Evolutionary conservation across 331 rosid genomes (phyloP), one percentile per base, ranked within the genome.

Genomic region (Saraca asoca): DNA sequence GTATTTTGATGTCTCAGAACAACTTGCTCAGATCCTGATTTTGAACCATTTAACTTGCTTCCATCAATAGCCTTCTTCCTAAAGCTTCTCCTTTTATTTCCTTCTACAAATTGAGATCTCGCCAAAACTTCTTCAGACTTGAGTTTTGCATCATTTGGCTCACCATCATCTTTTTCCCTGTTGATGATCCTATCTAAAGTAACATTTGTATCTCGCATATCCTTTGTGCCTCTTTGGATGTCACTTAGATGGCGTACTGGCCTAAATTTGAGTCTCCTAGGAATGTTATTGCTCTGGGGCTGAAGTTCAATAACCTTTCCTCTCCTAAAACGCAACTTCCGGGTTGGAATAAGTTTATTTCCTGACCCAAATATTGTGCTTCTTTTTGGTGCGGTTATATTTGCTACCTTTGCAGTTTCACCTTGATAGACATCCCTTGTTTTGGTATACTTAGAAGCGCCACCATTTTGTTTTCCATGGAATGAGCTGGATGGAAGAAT

Each of bases 211-310:
- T 78, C 11, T 39, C 10, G 43, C 31, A 24, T 44, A 20, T 58
- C 38, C 24, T 29, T 64, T 43, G 71, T 75, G 35, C 77, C 73
- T 67, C 54, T 83, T 12, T 46, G 78, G 43, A 10, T n/a, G 73
- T 89, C 89, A 20, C 74, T 57, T 1, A 75, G 76, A 43, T 51
- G 50, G 51, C 80, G 80, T 24, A 43, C 85, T 59, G 83, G 81
- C 81, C 71, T 77, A 78, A 92, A 92, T 76, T 85, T 87, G 77
- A 89, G 96, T 71, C 88, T 85, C 75, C 85, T 75, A 33, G 88
- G 68, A 68, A 77, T 6, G 65, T 7, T 79, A 80, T 76, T 66
- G 63, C 6, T 75, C 61, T 80, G 87, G n/a, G 87, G 72, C 75
- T 82, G 85, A 74, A 79, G 55, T 58, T 89, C 96, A 18, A 89